Evolutionary conservation across 306 rosid species (phyloP), one percentile per base, ranked within the genome.

Genomic region (Nissolia schottii): DNA sequence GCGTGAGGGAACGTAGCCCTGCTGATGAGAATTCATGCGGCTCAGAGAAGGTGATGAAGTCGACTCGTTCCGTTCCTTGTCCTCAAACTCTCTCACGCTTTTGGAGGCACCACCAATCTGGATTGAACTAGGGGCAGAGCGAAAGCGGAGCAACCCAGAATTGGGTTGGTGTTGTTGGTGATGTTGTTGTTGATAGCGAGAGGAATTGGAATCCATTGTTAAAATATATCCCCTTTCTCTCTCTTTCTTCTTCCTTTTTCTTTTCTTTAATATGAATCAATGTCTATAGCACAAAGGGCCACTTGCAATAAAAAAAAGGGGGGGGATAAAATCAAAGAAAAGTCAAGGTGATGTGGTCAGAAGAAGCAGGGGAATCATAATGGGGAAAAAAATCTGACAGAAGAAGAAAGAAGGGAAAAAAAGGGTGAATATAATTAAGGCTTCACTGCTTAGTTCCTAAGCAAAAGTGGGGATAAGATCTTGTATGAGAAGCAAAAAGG

Each of bases 141-240:
- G 92, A 73, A 83, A 87, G 5, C 96, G 86, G 71, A 91, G 82
- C 31, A 91, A 80, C 70, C 96, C 94, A 14, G 90, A 84, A 77
- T 77, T 87, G 35, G 87, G 80, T 54, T 81, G 85, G 41, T 61
- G 88, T 12, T 68, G 64, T 8, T 71, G 80, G 49, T 81, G 85
- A 31, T 67, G 88, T 22, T 69, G 60, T 9, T 71, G 85, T 57
- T 79, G 83, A 75, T 74, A 62, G 75, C 61, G 64, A 49, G 81
- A 68, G 54, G 81, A 68, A 79, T 79, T 84, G 9, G 90, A 85
- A 81, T 88, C 97, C 97, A 90, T 90, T 24, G 3, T 37, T 14
- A 61, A n/a, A 57, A 15, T 6, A n/a, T 10, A 8, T n/a, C n/a
- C n/a, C n/a, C 43, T 37, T 37, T 11, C n/a, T n/a, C n/a, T 10